Percentiles rank a stretch among this genome's conserved stretches.
Evolutionary conservation across 2,329 filamentous ascomycete genomes (phyloP).

Genomic region (Aaosphaeria arxii): DNA sequence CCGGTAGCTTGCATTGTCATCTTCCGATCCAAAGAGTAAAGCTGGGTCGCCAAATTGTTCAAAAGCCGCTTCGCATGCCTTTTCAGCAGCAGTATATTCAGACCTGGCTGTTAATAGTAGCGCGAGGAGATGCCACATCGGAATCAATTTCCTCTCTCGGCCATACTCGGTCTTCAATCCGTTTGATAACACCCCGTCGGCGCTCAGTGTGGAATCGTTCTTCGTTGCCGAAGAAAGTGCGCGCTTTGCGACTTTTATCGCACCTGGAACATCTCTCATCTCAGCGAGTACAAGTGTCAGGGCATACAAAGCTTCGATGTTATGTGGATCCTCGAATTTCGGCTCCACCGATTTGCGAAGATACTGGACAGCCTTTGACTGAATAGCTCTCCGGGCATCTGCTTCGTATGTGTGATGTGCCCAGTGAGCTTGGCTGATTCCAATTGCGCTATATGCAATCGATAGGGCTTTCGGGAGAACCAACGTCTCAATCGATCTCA

Average conservation of each 20-base stretch:
- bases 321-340: constrained; percentile 62
- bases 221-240: constrained; percentile 61
- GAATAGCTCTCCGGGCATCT: constrained; percentile 66
- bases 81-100: constrained; percentile 75
- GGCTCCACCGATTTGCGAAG: constrained; percentile 71
- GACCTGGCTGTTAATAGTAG: constrained; percentile 82
- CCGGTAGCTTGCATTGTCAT: constrained; percentile 47
- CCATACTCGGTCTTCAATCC: constrained; percentile 30
- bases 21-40: constrained; percentile 65
- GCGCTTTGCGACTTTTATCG: constrained; percentile 77
- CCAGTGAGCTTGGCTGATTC: constrained; percentile 83
- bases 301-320: constrained; percentile 75
- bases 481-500: constrained; percentile 29
- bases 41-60: constrained; percentile 78
- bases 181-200: constrained; percentile 29
- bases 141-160: constrained; percentile 64
- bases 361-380: constrained; percentile 72
- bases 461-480: constrained; percentile 62
- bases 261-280: constrained; percentile 72
- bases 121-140: constrained; percentile 87
- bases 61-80: constrained; percentile 85
- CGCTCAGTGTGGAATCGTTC: constrained; percentile 20
- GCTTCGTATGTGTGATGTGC: constrained; percentile 77
- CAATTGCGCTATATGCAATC: constrained; percentile 75
- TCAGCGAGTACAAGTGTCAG: constrained; percentile 85